Evolutionary conservation across 345 rosid genomes (phyloP).

Genomic region (Microcos paniculata): DNA sequence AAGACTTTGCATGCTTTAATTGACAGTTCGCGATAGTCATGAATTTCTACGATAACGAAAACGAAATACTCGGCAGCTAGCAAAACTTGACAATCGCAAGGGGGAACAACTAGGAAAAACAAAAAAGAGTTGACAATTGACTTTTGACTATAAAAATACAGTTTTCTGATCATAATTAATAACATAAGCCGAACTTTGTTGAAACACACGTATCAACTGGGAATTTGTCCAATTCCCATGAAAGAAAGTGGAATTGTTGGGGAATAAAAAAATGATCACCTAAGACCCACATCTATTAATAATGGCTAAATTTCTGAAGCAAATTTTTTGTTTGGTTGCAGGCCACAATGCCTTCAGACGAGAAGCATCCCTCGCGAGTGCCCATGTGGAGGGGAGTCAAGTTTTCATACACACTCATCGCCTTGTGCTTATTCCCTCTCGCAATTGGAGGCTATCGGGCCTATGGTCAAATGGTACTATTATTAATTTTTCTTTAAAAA

Average conservation of each 20-base stretch:
- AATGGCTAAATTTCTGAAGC: background rate
- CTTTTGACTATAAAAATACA: background rate
- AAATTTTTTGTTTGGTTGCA: conserved; percentile 20
- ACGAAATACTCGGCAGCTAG: background rate
- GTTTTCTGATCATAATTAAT: background rate
- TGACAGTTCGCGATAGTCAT: background rate
- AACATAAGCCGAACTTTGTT: background rate
- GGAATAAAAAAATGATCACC: background rate
- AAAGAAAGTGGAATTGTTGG: background rate
- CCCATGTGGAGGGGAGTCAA: conserved; percentile 78
- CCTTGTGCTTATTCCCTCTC: conserved; percentile 55
- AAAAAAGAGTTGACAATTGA: background rate
- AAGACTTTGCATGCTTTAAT: background rate
- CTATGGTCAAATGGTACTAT: conserved; percentile 48
- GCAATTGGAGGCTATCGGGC: conserved; percentile 75
- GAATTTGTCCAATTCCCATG: background rate
- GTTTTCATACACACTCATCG: conserved; percentile 48
- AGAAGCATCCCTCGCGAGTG: conserved; percentile 62
- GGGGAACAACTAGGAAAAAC: background rate
- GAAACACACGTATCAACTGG: background rate
- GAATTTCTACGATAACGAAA: background rate
- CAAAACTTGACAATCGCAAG: background rate
- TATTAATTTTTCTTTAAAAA: background rate
- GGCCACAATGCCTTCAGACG: conserved; percentile 78
- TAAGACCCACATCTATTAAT: background rate